A percentile compares a stretch with the other conserved stretches of the same genome.
Conservation (phyloP, 1,139 yeast species). For the Pneumocystis sp. region DNA sequence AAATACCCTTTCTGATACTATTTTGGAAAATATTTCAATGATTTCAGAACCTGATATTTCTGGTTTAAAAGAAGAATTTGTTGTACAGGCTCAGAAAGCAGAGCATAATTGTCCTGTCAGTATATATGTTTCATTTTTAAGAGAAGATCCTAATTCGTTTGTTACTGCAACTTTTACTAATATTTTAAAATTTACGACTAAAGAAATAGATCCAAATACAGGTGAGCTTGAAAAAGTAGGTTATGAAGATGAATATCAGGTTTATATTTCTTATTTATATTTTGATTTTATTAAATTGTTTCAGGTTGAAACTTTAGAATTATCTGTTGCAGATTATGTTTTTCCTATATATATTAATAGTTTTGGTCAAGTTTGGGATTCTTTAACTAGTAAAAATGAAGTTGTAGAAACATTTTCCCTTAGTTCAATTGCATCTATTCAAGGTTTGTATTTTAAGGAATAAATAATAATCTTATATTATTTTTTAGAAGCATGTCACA, state of each 20-base stretch:
- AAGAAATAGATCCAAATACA: slow-evolving; percentile 66
- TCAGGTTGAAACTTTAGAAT: slow-evolving; percentile 45
- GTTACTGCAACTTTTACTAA: slow-evolving; percentile 47
- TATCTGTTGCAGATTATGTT: slow-evolving; percentile 71
- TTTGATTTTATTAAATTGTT: not conserved
- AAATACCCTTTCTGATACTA: slow-evolving; percentile 67
- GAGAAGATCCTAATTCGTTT: slow-evolving; percentile 33
- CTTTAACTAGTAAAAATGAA: slow-evolving; percentile 38
- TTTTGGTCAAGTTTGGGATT: slow-evolving; percentile 63
- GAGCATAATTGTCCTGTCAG: slow-evolving; percentile 59
- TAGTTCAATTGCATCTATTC: slow-evolving; percentile 26
- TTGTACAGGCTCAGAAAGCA: slow-evolving; percentile 58
- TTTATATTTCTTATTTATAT: slow-evolving; percentile 19
- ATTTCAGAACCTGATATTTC: slow-evolving; percentile 41
- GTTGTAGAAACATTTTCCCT: slow-evolving; percentile 46
- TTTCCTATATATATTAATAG: slow-evolving; percentile 64
- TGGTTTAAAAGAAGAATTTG: slow-evolving; percentile 48
- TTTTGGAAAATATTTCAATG: slow-evolving; percentile 68
- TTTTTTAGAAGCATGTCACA: slow-evolving; percentile 35
- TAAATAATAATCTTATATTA: not conserved
- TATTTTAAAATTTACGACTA: slow-evolving; percentile 57
- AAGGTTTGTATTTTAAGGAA: slow-evolving; percentile 19
- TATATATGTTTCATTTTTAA: slow-evolving; percentile 61
- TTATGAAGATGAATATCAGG: slow-evolving; percentile 82
- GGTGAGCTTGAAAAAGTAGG: slow-evolving; percentile 70